Conservation (phyloP, 1,284 basidiomycete species). For the Rhodotorula sp. region DNA sequence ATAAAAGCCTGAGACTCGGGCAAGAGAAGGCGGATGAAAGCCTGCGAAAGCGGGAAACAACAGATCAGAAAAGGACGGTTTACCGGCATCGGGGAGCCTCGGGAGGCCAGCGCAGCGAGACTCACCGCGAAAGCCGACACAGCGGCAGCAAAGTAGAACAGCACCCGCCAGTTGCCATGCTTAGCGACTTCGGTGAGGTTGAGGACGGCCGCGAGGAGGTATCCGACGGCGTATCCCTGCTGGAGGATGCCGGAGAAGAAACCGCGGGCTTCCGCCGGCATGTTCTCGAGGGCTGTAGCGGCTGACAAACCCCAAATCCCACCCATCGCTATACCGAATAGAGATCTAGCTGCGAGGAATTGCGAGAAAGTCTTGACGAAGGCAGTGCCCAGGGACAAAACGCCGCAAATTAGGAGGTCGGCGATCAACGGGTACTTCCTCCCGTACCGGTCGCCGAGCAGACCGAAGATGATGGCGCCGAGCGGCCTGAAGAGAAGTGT, state of each 20-base stretch:
- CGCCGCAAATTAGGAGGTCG: constrained; percentile 57
- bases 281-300: constrained; percentile 76
- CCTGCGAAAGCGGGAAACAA: constrained; percentile 55
- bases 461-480: constrained; percentile 77
- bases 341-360: constrained; percentile 53
- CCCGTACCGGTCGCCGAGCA: constrained; percentile 39
- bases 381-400: constrained; percentile 63
- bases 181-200: constrained; percentile 39
- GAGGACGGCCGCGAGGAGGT: constrained; percentile 27
- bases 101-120: too few species aligned
- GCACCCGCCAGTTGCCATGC: constrained; percentile 51
- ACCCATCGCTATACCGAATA: constrained; percentile 55
- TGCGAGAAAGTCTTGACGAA: constrained; percentile 53
- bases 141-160: constrained; percentile 53
- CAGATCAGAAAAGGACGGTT: too few species aligned
- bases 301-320: constrained; percentile 50
- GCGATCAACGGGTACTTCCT: constrained; percentile 75
- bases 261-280: constrained; percentile 82
- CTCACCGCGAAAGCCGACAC: constrained; percentile 59
- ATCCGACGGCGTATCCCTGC: constrained; percentile 39
- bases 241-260: constrained; percentile 71
- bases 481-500: constrained; percentile 84
- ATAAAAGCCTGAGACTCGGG: constrained; percentile 79
- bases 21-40: constrained; percentile 62
- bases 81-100: too few species aligned